Base-by-base conservation (phyloP, 169 alveolate species). In the Plasmodium coatneyi region DNA sequence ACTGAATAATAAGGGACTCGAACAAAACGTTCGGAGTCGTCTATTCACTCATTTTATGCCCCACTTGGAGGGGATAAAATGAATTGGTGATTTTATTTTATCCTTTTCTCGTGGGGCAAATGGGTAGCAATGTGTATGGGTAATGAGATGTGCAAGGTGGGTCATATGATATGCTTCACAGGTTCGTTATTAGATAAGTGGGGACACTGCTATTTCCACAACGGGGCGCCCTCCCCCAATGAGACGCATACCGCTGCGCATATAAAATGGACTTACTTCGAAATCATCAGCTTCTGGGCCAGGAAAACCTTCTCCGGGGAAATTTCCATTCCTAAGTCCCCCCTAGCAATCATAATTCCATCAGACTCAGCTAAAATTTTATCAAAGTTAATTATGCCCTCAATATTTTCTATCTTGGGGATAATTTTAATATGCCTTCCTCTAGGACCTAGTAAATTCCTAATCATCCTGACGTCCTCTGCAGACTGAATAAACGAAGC, bases 291-390 rank as follows among this genome's bases (percentile, higher is more conserved):
- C 95, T 99, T 99, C 97, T 99, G 99, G 32, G 99, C 99, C 71
- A 98, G 95, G 97, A 98, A 98, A 60, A 99, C 99, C 90, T 99
- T 98, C 89, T 99, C 99, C 10, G 99, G 98, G 3, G 99, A 99
- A 54, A 99, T 99, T 92, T 99, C 99, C 99, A 99, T 98, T 39
- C 99, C 99, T 81, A 99, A 93, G 93, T 99, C 99, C 32, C 99
- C 99, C 78, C 99, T 96, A 10, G 99, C 99, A 12, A 99, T 98
- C 99, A 99, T 99, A 86, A 99, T 97, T 16, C 99, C 99, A 96
- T 99, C 99, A 16, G 99, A 83, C 83, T 95, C 99, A 19, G 96
- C 98, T 41, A 99, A 97, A 86, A 99, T 98, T 54, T 98, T 98
- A 92, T 99, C 99, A 72, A 98, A 98, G 95, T 98, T 98, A 43